These are phyloP conservation scores for Globisporangium paddicum DNA, from an alignment of 352 stramenopile genomes.

Conservation along the genomic window DNA sequence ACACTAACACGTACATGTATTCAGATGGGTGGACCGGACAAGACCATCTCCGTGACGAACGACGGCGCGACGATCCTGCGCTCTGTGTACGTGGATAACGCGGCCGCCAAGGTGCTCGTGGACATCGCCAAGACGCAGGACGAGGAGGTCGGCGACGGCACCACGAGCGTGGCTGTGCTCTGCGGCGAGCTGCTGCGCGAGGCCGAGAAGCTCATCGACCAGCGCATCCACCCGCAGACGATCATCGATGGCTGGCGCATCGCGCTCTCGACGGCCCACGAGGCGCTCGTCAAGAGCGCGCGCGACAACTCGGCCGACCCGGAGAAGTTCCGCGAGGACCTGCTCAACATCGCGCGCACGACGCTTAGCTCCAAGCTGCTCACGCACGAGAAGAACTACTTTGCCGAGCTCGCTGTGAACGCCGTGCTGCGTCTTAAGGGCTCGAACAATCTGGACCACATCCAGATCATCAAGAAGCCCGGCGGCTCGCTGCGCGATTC, in stretches of 20 bases:
- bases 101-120: conserved; percentile 98
- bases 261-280: conserved; percentile 86
- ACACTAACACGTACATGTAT: not conserved
- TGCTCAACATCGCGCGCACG: conserved; percentile 97
- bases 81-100: conserved; percentile 97
- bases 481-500: conserved; percentile 95
- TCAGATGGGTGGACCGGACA: conserved; percentile 73
- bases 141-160: conserved; percentile 98
- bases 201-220: conserved; percentile 94
- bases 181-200: conserved; percentile 97
- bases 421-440: conserved; percentile 96
- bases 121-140: conserved; percentile 99
- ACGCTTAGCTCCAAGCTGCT: conserved; percentile 98
- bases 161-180: conserved; percentile 96
- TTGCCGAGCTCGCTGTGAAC: conserved; percentile 94
- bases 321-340: conserved; percentile 91
- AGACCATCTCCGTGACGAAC: conserved; percentile 96
- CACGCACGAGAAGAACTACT: conserved; percentile 98
- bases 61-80: conserved; percentile 99
- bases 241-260: conserved; percentile 98
- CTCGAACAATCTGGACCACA: conserved; percentile 96
- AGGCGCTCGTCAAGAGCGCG: conserved; percentile 86
- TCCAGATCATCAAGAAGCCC: conserved; percentile 99
- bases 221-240: conserved; percentile 97
- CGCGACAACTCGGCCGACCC: conserved; percentile 76